Conservation (phyloP, 495 filamentous ascomycete species). For the Hypoxylon fragiforme region DNA sequence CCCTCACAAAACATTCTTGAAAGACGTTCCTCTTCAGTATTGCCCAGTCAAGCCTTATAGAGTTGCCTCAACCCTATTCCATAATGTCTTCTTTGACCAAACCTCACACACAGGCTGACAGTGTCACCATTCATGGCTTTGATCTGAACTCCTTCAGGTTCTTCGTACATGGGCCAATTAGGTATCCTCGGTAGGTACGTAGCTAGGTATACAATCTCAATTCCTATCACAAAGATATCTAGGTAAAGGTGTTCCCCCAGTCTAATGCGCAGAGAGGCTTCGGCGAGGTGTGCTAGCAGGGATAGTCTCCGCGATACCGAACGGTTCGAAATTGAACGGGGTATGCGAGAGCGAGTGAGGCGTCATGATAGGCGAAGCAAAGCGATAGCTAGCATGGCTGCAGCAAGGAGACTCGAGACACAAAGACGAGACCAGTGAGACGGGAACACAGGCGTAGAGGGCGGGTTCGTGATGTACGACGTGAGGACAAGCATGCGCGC, state of each 20-base stretch:
- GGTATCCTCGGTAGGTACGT: no score
- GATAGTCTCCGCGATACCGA: conserved; percentile 9
- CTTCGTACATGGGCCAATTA: no score
- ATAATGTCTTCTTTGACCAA: neutral
- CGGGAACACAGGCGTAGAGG: conserved; percentile 22
- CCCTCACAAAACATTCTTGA: conserved; percentile 13
- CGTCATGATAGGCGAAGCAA: conserved; percentile 14
- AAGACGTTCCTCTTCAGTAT: neutral
- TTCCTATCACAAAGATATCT: no score
- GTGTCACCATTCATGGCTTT: no score
- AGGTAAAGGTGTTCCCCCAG: no score
- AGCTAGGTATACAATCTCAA: no score
- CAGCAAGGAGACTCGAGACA: conserved; percentile 20
- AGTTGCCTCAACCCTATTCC: neutral
- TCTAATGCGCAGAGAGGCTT: conserved; percentile 19
- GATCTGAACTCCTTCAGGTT: no score
- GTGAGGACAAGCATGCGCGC: conserved; percentile 1
- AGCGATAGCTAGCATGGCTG: conserved; percentile 14
- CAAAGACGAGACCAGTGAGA: conserved; percentile 22
- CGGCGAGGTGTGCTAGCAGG: conserved; percentile 13
- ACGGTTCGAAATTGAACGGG: conserved; percentile 8
- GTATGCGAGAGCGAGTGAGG: conserved; percentile 4
- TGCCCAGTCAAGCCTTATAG: neutral
- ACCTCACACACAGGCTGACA: no score
- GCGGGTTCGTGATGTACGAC: conserved; percentile 11